A percentile compares a stretch with the other conserved stretches of the same genome.
Conservation (phyloP, 495 filamentous ascomycete species). For the Podospora australis region DNA sequence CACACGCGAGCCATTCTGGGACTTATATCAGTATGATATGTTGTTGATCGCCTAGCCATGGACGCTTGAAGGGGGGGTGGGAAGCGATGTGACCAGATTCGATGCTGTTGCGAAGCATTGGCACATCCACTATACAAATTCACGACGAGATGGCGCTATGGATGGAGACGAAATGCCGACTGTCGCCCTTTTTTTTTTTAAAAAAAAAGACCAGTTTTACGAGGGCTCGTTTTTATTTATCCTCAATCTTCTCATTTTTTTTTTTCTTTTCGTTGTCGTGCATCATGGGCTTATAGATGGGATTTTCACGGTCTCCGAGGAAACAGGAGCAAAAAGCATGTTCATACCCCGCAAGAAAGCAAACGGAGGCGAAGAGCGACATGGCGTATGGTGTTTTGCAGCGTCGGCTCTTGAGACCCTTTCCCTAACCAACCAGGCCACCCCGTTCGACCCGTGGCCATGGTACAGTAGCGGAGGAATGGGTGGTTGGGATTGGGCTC, state of each 20-base stretch:
- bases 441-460: no score
- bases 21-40: constrained; percentile 6
- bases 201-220: not conserved
- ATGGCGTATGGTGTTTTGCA: not conserved
- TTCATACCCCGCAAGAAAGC: constrained; percentile 1
- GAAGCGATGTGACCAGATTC: no score
- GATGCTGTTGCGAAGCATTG: no score
- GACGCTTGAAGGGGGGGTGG: not conserved
- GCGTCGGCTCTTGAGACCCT: not conserved
- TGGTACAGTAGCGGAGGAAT: no score
- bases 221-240: constrained; percentile 1
- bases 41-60: not conserved
- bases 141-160: no score
- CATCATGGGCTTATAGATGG: constrained; percentile 19
- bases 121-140: no score
- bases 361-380: not conserved
- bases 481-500: no score
- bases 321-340: not conserved
- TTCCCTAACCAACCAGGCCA: no score
- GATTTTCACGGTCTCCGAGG: constrained; percentile 13
- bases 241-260: not conserved
- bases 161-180: no score
- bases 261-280: constrained; percentile 6
- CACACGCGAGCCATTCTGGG: not conserved
- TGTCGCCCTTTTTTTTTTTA: constrained; percentile 2